Evolutionary conservation across 1,139 yeast genomes (phyloP), one percentile per base, ranked within the genome.

Genomic region (Geotrichum klebahnii): DNA sequence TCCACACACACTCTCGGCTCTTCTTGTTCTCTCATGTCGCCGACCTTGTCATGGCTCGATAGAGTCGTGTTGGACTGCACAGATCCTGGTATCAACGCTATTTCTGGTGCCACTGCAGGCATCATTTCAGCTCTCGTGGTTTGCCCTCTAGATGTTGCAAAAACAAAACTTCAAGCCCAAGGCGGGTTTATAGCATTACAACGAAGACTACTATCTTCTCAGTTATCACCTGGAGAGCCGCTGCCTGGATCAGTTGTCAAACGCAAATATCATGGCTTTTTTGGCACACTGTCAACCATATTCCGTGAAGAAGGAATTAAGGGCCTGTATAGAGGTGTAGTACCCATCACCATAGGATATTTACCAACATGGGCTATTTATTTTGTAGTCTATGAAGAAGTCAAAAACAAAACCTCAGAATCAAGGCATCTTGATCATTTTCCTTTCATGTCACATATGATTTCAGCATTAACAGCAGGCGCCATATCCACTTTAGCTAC

Each of bases 301-400:
- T 68, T 79, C 52, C 66, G 68, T 49, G 89, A 89, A 51, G 97
- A 90, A 68, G 96, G 97, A 1, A 60, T 81, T 1, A 68, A 79
- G 38, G 97, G 98, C 0, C 73, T 92, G 19, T 94, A 94, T 66
- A 73, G 96, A 55, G 99, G 99, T 2, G 70, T 94, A 17, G 85
- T 84, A 0, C 97, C 99, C 9, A 88, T 92, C 34, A 78, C 94
- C 1, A 70, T 92, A 48, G 99, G 99, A 0, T 92, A 92, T 67
- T 79, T 94, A 58, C 98, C 99, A 4, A 89, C 97, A 0, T 92
- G 98, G 98, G 89, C 90, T 70, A 87, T 92, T 43, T 92, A 94
- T 67, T 94, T 92, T 69, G 78, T 92, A 10, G 85, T 89, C 33
- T 92, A 92, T 67, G 97, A 90, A 63, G 73, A 78, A 53, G 82